Evolutionary conservation across 805 yeast species (phyloP), one percentile per base, ranked within the genome.

Genomic region (Candida coquimbonensis): DNA sequence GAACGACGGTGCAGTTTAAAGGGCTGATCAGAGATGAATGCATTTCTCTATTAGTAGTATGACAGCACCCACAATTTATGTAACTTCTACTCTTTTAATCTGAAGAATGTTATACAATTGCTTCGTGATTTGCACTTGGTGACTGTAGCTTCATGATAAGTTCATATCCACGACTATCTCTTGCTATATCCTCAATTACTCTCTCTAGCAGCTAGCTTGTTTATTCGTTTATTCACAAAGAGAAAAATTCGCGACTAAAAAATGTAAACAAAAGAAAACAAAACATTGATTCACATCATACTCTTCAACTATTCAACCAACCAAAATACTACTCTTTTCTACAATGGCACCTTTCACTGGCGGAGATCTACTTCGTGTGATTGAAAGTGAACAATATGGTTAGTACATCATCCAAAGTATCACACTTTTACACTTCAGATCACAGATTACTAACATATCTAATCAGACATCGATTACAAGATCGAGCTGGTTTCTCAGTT

Each of bases 401-500:
- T 21, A 21, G 24, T 21, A 21, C 7, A 21, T 21, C 5, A 21
- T 21, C 7, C 24, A 21, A 36, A 26, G 59, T 49, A 13, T 7
- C 29, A 25, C 19, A 13, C 9, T 14, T 31, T 9, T n/a, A 19
- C 14, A 12, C 39, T 34, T 26, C 14, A 21, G 14, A 16, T 34
- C 12, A n/a, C 16, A 9, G 5, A n/a, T 29, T 41, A 41, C 49
- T 39, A 40, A 45, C 44, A 11, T 12, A 21, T 32, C 17, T 27
- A 27, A 5, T 31, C 36, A 54, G 62, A 51, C 38, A n/a, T 34
- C 9, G 57, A 57, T 3, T 34, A 47, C 36, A 56, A 59, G 39
- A 41, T 38, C 25, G 36, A 31, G 6, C 47, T 48, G 6, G 39
- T 63, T 45, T 36, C 59, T 36, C 65, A 66, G 21, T 65, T 78